Base-by-base conservation (phyloP, 768 basidiomycete genomes). In the Amanita pallidorosea region DNA sequence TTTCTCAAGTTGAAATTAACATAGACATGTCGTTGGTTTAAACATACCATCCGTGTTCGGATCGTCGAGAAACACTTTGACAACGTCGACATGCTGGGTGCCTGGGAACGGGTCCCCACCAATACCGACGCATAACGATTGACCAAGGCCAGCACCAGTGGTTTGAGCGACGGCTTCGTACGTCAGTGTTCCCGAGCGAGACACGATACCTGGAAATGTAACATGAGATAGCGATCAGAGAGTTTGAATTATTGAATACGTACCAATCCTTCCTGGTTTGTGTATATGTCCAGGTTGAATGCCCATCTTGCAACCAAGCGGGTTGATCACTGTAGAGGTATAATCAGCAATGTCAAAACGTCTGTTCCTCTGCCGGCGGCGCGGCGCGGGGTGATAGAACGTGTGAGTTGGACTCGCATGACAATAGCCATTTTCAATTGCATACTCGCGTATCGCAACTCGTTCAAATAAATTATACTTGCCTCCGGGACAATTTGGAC, bases 111-210 rank as follows among this genome's bases (percentile, higher is more conserved):
- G 92, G 63, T 95, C 92, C 55, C 96, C 96, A 47, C 96, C 96
- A 63, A 99, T 97, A 42, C 96, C 96, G 56, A 99, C 83, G 59
- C 92, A 95, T 44, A 98, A 75, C 7, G 93, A 91, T 67, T 99
- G 96, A 31, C 96, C 96, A 53, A 99, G 84, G 50, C 96, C 96
- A 54, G 86, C 94, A 54, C 81, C 80, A 8, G 95, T 98, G 29
- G 95, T 99, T 68, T 98, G 94, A 44, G 88, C 92, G 62, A 98
- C 96, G 51, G 96, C 94, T 73, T 99, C 96, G 66, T 99, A 99
- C 5, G 96, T 98, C 63, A 99, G 70, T 7, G 93, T 96, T 47
- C 93, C 93, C 31, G 93, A 95, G 47, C 93, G 88, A 25, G 93
- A 95, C 45, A 94, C 93, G 57, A 96, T 93, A 51, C 90, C 90